phyloP scores from a whole-genome alignment of 83 land plant genomes.

The Picea engelmannii region DNA sequence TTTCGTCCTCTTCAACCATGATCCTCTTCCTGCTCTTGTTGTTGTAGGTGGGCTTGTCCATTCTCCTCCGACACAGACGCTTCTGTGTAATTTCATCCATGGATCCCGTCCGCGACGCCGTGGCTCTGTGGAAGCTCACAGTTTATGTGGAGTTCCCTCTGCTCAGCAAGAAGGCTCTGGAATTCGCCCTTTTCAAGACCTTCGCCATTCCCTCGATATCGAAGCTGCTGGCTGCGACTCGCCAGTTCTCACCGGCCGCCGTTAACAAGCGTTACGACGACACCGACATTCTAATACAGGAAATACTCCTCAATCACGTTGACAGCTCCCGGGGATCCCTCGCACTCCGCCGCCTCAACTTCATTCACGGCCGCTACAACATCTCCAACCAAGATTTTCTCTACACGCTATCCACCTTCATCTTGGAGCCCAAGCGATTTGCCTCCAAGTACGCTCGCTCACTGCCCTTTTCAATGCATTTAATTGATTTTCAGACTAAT shows the following conservation, averaged over 20 bases:
- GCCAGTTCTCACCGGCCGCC: neutral
- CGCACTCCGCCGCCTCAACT: too few species aligned
- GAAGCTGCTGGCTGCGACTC: slow-evolving; percentile 8
- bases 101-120: neutral
- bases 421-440: too few species aligned
- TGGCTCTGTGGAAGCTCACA: neutral
- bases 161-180: neutral
- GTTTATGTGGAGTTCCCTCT: slow-evolving; percentile 28
- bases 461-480: too few species aligned
- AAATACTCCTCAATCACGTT: neutral
- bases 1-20: too few species aligned
- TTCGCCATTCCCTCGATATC: too few species aligned
- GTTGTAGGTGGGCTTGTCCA: slow-evolving; percentile 4
- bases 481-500: too few species aligned
- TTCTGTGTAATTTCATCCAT: neutral
- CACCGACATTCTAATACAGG: slow-evolving; percentile 19
- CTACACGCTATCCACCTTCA: too few species aligned
- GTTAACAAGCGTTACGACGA: slow-evolving; percentile 29
- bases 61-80: neutral
- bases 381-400: too few species aligned
- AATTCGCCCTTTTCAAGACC: slow-evolving; percentile 31
- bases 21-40: neutral
- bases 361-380: too few species aligned
- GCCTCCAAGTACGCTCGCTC: too few species aligned
- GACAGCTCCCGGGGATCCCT: too few species aligned